Evolutionary conservation across 108 stramenopile species (phyloP).

Genomic region (Nitzschia inconspicua): DNA sequence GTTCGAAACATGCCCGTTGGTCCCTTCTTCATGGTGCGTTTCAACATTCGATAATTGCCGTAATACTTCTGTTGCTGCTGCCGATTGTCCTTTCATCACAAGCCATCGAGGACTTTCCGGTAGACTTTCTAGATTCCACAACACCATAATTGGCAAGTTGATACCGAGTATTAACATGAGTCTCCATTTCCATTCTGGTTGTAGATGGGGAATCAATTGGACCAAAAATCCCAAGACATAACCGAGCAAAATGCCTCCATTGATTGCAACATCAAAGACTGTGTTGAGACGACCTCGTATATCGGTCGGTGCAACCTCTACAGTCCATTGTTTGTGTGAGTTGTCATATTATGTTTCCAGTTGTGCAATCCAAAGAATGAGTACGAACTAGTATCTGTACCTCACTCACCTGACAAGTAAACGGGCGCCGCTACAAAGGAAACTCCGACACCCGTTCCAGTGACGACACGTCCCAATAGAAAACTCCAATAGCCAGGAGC

Average conservation of each 20-base stretch:
- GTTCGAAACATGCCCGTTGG: too few relatives aligned
- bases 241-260: constrained; percentile 32
- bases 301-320: constrained; percentile 27
- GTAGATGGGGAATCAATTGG: constrained; percentile 12
- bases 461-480: constrained; percentile 20
- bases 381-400: too few relatives aligned
- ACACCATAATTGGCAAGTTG: constrained; percentile 16
- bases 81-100: constrained; percentile 7
- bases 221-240: constrained; percentile 25
- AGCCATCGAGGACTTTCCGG: constrained; percentile 30
- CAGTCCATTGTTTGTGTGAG: too few relatives aligned
- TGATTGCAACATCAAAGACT: constrained; percentile 33
- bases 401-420: not conserved
- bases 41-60: not conserved
- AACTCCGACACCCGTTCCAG: constrained; percentile 33
- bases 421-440: constrained; percentile 26
- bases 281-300: constrained; percentile 23
- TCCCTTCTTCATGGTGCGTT: not conserved
- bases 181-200: constrained; percentile 12
- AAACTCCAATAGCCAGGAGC: constrained; percentile 6
- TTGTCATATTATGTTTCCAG: too few relatives aligned
- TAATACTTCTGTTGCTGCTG: constrained; percentile 9
- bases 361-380: too few relatives aligned
- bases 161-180: constrained; percentile 21
- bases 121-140: constrained; percentile 3